Evolutionary conservation across 2,329 filamentous ascomycete genomes (phyloP), one percentile per base, ranked within the genome.

Genomic region (Colletotrichum sp.): DNA sequence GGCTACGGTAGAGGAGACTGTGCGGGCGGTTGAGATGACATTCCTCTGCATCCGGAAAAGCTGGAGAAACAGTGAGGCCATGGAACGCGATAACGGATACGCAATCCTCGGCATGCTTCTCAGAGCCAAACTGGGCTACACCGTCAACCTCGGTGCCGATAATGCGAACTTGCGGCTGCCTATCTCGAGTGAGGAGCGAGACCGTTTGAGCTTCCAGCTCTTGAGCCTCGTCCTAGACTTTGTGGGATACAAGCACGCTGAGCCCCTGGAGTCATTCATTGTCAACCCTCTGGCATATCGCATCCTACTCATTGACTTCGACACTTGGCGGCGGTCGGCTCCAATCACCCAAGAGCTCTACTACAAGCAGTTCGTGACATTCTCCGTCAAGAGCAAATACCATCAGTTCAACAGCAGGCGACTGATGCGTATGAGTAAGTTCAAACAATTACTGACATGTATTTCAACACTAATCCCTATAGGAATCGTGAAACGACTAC

Each of bases 41-140:
- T 96, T 98, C 77, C 92, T 94, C 78, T 95, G 95, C 76, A 94
- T 98, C 66, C 94, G 94, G 78, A 94, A 94, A 78, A 98, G 94
- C 82, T 99, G 97, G 97, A 92, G 97, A 78, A 98, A 98, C 79
- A 98, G 97, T 79, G 97, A 99, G 83, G 96, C 97, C 30, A 98
- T 99, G 94, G 97, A 99, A 83, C 93, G 95, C 80, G 96, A 98
- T 75, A 97, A 97, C 79, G 97, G 96, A 0, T 99, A 98, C 82
- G 94, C 95, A 30, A 94, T 98, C 43, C 86, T 99, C 66, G 94
- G 94, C 55, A 92, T 96, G 83, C 89, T 98, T 21, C 85, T 99
- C 28, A 93, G 95, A 70, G 94, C 95, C 70, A 98, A 98, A 83
- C 88, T 98, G 36, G 94, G 94, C 7, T 89, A 89, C 79, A 79